Evolutionary conservation across 306 rosid genomes (phyloP).

Genomic region (Quillaja saponaria): DNA sequence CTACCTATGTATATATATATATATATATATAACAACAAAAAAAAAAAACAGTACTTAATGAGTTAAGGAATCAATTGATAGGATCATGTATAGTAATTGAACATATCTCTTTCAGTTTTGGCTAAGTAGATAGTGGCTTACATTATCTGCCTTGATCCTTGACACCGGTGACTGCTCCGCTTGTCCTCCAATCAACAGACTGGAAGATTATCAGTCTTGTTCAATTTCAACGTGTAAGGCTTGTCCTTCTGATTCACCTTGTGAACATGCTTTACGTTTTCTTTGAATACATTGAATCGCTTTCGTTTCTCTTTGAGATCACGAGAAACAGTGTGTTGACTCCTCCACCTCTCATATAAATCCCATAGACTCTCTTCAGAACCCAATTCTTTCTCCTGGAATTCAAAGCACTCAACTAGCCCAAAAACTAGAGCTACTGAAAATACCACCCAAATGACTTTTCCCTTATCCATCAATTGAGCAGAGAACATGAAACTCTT

Average conservation of each 20-base stretch:
- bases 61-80: neutral
- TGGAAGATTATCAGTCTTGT: conserved; percentile 37
- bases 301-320: conserved; percentile 36
- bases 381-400: conserved; percentile 46
- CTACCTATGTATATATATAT: conserved; percentile 33
- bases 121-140: no score
- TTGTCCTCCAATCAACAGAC: conserved; percentile 51
- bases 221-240: conserved; percentile 52
- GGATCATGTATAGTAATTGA: neutral
- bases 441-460: conserved; percentile 24
- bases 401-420: conserved; percentile 38
- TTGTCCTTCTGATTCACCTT: conserved; percentile 47
- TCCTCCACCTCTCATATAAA: conserved; percentile 53
- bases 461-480: conserved; percentile 19
- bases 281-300: conserved; percentile 55
- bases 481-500: neutral
- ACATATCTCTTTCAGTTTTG: no score
- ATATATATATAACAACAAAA: neutral
- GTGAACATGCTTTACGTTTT: conserved; percentile 44
- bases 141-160: conserved; percentile 48
- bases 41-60: no score
- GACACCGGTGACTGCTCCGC: conserved; percentile 41
- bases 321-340: conserved; percentile 37
- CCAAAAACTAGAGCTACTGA: conserved; percentile 33
- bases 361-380: conserved; percentile 43